Evolutionary conservation across 805 yeast species (phyloP), one percentile per base, ranked within the genome.

Genomic region (Lipomyces anomalus): DNA sequence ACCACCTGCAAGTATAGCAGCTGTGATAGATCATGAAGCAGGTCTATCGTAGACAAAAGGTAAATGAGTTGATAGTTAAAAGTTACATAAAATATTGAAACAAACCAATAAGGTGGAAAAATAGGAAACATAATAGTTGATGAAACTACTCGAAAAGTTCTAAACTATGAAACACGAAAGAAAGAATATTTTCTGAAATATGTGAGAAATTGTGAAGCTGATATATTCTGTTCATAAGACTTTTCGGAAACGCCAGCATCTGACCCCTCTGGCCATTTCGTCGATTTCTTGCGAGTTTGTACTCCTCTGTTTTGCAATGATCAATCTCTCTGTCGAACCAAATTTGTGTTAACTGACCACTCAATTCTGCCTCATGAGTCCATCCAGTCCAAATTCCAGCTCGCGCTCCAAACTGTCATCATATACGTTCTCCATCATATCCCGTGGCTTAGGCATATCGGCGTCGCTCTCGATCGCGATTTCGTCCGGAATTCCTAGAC

Each of bases 381-480:
- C 74, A 62, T 82, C 87, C 36, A 81, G 61, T 1, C 87, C 87
- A 60, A 72, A 81, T 51, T 79, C 85, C 56, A 81, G 61, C 52
- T 82, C 88, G 50, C 72, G 75, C 54, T 81, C 88, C 35, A 81
- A 61, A 43, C 77, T 82, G 16, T 63, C 64, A 39, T 55, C 61
- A 35, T 57, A 60, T 22, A 53, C 52, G 20, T 56, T 24, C 29
- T n/a, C 17, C 21, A 22, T 22, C 17, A 18, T 22, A n/a, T 22
- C 16, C 20, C 45, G 13, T 22, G 16, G 26, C 16, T 44, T 65
- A 63, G 43, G 60, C 62, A 42, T 60, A 63, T 40, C 62, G 61
- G 18, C 59, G 35, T 46, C 68, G 70, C 33, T 60, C 36, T 47
- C 68, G 73, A n/a, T 21, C 18, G 38, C 45, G 29, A 44, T 47